Percentiles rank a stretch among this genome's conserved stretches.
These are phyloP conservation scores for Sorghum bicolor DNA, from an alignment of 176 grass and related monocot species.

Conservation along the genomic window Sorghum_bicolor_NCBIv3 NC_012871.2:74449501-74450000, in stretches of 20 bases:
- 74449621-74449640: neutral
- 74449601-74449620: neutral
- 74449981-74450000: constrained; percentile 9
- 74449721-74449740: neutral
- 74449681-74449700: constrained; percentile 1
- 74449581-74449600: neutral
- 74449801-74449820: neutral
- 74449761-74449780: neutral
- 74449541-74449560: neutral
- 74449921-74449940: no score
- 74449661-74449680: neutral
- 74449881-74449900: no score
- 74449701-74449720: neutral
- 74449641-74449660: fast-evolving
- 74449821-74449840: neutral
- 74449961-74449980: no score
- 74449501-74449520: constrained; percentile 26
- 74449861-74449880: neutral
- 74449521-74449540: neutral
- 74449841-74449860: neutral
- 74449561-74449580: no score
- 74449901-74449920: no score
- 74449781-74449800: neutral
- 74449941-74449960: no score
- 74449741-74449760: fast-evolving